Evolutionary conservation across 2,329 filamentous ascomycete genomes (phyloP).

Genomic region (Lecanicillium sp.): DNA sequence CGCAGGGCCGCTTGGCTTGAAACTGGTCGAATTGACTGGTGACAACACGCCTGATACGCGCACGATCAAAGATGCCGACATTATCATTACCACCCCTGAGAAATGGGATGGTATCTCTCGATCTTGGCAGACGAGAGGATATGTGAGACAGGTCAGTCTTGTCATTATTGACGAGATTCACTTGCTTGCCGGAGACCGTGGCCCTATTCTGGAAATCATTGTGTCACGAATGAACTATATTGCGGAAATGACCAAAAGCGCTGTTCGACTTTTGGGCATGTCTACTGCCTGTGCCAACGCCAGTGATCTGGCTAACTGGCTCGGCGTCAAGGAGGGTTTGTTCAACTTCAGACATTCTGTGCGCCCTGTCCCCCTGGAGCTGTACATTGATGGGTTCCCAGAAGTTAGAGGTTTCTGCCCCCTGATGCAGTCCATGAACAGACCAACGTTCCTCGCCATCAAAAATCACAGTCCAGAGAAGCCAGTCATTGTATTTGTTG

Average conservation of each 20-base stretch:
- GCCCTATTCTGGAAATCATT: slow-evolving; percentile 97
- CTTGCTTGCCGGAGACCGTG: slow-evolving; percentile 89
- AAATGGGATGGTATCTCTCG: slow-evolving; percentile 99
- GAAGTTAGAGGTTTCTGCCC: slow-evolving; percentile 94
- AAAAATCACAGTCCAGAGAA: slow-evolving; percentile 95
- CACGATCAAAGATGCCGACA: slow-evolving; percentile 91
- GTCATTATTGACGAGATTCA: slow-evolving; percentile 99
- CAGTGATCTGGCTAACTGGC: slow-evolving; percentile 88
- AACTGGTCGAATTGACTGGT: slow-evolving; percentile 88
- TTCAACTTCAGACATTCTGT: slow-evolving; percentile 99
- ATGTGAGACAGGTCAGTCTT: slow-evolving; percentile 88
- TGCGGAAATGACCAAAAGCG: slow-evolving; percentile 82
- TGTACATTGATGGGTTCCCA: slow-evolving; percentile 96
- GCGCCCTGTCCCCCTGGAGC: slow-evolving; percentile 88
- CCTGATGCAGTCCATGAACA: slow-evolving; percentile 98
- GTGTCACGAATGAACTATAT: slow-evolving; percentile 97
- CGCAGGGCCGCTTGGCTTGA: slow-evolving; percentile 75
- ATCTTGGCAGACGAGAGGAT: slow-evolving; percentile 96
- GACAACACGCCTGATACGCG: slow-evolving; percentile 97
- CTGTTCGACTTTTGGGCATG: slow-evolving; percentile 93
- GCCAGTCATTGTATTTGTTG: slow-evolving; percentile 96
- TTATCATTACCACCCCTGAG: slow-evolving; percentile 98
- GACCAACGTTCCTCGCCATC: slow-evolving; percentile 91
- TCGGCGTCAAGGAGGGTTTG: slow-evolving; percentile 89
- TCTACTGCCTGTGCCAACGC: slow-evolving; percentile 97